phyloP scores from a whole-genome alignment of 2,329 filamentous ascomycete genomes.

The Orbilia javanica region DNA sequence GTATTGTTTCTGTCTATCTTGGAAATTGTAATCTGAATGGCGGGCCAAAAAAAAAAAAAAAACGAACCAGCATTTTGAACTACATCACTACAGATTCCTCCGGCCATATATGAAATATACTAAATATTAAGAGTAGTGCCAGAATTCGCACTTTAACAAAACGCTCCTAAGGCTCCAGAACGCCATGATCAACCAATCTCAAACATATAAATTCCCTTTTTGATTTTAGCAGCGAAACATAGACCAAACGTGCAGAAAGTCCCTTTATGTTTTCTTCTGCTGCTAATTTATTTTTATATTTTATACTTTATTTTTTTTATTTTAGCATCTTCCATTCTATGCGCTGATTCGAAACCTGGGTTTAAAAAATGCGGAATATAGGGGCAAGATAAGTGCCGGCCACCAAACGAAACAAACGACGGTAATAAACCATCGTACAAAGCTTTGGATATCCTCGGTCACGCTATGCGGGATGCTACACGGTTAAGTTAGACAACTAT shows the following conservation, averaged over 20 bases:
- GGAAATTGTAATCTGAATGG: too few species aligned
- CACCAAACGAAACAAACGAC: slow-evolving; percentile 48
- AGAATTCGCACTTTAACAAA: not conserved
- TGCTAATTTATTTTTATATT: too few species aligned
- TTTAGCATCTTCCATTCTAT: not conserved
- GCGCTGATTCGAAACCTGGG: slow-evolving; percentile 39
- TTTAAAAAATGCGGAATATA: slow-evolving; percentile 50
- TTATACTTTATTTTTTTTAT: not conserved
- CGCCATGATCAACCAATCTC: slow-evolving; percentile 5
- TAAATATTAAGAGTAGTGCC: slow-evolving; percentile 20
- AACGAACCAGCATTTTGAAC: not conserved
- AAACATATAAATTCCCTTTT: not conserved
- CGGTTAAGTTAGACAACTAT: not conserved
- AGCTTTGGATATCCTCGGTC: slow-evolving; percentile 29
- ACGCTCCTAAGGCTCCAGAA: slow-evolving; percentile 12
- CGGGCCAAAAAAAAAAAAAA: too few species aligned
- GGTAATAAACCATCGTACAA: slow-evolving; percentile 25
- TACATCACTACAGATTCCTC: not conserved
- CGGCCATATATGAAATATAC: not conserved
- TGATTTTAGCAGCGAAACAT: not conserved
- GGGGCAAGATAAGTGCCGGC: slow-evolving; percentile 43
- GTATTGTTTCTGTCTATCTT: too few species aligned
- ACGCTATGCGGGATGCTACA: slow-evolving; percentile 19
- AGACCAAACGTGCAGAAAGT: too few species aligned
- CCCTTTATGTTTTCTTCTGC: too few species aligned